These are phyloP conservation scores for Diaporthe sp. DNA, from an alignment of 2,329 filamentous ascomycete species.

Conservation along the genomic window DNA sequence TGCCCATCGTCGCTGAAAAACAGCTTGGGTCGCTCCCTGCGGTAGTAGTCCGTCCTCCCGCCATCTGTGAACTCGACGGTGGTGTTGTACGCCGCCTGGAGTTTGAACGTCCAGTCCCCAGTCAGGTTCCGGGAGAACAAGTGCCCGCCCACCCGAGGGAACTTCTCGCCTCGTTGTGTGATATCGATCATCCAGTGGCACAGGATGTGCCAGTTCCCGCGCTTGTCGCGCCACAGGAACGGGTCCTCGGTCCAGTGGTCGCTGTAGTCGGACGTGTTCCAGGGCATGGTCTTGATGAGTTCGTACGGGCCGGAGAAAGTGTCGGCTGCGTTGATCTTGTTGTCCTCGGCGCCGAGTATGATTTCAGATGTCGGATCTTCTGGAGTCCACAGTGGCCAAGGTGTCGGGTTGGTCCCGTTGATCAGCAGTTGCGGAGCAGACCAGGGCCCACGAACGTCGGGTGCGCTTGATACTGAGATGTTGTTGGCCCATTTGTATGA, in stretches of 20 bases:
- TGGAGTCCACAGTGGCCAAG: not conserved
- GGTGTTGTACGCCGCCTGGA: constrained; percentile 24
- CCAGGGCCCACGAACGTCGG: constrained; percentile 43
- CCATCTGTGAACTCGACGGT: constrained; percentile 55
- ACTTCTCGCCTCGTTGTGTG: constrained; percentile 17
- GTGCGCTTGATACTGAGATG: constrained; percentile 40
- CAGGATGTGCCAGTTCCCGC: constrained; percentile 48
- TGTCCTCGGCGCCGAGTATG: constrained; percentile 21
- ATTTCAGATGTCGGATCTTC: constrained; percentile 5
- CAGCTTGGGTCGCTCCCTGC: constrained; percentile 61
- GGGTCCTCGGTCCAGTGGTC: constrained; percentile 46
- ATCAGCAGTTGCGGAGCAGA: constrained; percentile 39
- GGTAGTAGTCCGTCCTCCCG: constrained; percentile 51
- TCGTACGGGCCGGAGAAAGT: not conserved
- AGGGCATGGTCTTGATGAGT: constrained; percentile 42
- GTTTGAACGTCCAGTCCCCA: constrained; percentile 24
- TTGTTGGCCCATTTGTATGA: constrained; percentile 47
- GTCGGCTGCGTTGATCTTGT: constrained; percentile 12
- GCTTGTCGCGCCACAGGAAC: constrained; percentile 47
- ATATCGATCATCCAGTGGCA: constrained; percentile 35
- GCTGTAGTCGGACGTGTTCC: constrained; percentile 45
- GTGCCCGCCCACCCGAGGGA: constrained; percentile 17
- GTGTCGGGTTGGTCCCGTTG: constrained; percentile 37
- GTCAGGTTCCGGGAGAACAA: constrained; percentile 9
- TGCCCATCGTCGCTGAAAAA: constrained; percentile 60